Conservation (phyloP, 2,329 filamentous ascomycete species). For the Verticillium isaacii region DNA sequence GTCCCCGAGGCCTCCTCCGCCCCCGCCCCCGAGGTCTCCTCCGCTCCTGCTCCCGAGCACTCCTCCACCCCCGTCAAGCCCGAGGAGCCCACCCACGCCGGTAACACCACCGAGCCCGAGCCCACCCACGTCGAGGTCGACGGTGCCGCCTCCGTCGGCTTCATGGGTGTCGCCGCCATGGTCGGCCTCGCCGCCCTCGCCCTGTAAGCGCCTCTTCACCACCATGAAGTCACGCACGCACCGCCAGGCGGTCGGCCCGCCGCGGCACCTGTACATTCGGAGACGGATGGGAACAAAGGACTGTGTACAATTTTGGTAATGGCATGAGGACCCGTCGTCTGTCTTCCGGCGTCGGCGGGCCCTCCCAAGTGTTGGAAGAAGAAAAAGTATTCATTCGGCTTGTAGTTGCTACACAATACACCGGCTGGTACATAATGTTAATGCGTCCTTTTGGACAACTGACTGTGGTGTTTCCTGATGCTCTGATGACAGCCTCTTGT, state of each 20-base stretch:
- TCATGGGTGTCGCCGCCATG: slow-evolving; percentile 11
- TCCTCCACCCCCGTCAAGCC: slow-evolving; percentile 2
- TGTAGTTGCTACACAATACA: slow-evolving; percentile 2
- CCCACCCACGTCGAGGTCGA: slow-evolving; percentile 4
- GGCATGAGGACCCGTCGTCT: not conserved
- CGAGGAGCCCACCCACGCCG: slow-evolving; percentile 8
- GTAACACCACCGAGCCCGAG: slow-evolving; percentile 6
- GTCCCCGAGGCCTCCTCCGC: slow-evolving; percentile 5
- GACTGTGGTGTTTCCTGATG: not conserved
- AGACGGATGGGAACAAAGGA: not conserved
- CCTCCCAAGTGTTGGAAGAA: not conserved
- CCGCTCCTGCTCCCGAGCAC: not conserved
- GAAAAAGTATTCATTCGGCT: not conserved
- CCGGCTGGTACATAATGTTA: slow-evolving; percentile 4
- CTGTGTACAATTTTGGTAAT: not conserved
- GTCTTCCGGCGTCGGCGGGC: not conserved
- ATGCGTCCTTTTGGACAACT: not conserved
- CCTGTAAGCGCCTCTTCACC: slow-evolving; percentile 5
- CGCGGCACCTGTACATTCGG: not conserved
- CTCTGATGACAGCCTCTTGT: not conserved
- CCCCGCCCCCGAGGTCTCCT: not conserved
- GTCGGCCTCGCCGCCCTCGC: slow-evolving; percentile 10
- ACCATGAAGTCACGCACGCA: not conserved
- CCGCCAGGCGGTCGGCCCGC: not conserved
- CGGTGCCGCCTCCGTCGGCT: slow-evolving; percentile 8